Conservation (phyloP, 176 grass and related monocot species). For the Alloteropsis semialata region DNA sequence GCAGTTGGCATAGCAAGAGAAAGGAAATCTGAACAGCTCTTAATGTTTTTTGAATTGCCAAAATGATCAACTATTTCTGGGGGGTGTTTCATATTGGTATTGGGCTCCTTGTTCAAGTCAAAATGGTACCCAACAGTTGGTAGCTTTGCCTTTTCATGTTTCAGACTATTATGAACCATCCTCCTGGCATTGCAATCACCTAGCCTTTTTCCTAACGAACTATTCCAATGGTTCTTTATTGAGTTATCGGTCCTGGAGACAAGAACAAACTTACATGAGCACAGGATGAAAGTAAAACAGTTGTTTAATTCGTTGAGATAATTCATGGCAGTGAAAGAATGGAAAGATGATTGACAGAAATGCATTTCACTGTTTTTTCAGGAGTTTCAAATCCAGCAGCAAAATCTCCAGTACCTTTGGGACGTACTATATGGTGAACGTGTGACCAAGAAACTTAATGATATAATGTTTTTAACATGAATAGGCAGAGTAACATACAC, state of each 20-base stretch:
- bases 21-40: slow-evolving; percentile 35
- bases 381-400: background rate
- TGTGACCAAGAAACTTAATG: background rate
- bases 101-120: slow-evolving; percentile 44
- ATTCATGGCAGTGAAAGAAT: background rate
- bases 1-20: slow-evolving; percentile 37
- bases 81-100: background rate
- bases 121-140: slow-evolving; percentile 25
- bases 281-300: slow-evolving; percentile 13
- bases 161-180: slow-evolving; percentile 25
- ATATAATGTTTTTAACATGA: slow-evolving; percentile 10
- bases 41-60: slow-evolving; percentile 37
- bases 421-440: background rate
- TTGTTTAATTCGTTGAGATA: background rate
- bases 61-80: slow-evolving; percentile 20
- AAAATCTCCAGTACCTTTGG: background rate
- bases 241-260: slow-evolving; percentile 85
- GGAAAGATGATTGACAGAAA: background rate
- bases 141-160: slow-evolving; percentile 7
- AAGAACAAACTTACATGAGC: slow-evolving; percentile 33
- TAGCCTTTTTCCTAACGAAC: slow-evolving; percentile 82
- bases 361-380: background rate
- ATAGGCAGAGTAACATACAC: slow-evolving; percentile 2
- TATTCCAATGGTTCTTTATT: slow-evolving; percentile 99
- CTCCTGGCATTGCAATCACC: slow-evolving; percentile 34